Base-by-base conservation (phyloP, 2,329 filamentous ascomycete species). In the Fusarium dlaminii region DNA sequence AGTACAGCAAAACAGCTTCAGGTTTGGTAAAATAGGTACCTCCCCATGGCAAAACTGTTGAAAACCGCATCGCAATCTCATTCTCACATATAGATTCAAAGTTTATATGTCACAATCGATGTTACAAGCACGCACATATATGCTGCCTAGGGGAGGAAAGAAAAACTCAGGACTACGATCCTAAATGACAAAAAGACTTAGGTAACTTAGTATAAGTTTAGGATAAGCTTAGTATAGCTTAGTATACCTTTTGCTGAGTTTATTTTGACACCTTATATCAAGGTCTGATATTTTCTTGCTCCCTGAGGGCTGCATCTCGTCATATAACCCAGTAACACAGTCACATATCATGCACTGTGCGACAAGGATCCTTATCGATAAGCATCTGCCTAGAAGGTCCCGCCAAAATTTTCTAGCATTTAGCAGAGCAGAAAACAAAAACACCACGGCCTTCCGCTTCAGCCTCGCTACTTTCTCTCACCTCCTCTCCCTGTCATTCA, bases 331-430 rank as follows among this genome's bases (percentile, higher is more conserved):
- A 46, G 48, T 42, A 18, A 8, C 37, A 20, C 29, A 6, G 14
- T 12, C 20, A 3, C 12, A 27, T 42, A 24, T 36, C 12, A 17
- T 40, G 29, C 39, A 79, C 76, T 76, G 74, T 78, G 22, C 39
- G 20, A 32, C 45, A 55, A 37, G 18, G 24, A 34, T 63, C 32
- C 67, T 82, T 83, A 83, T 83, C 81, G 81, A 82, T 82, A 80
- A 80, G 30, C 46, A 58, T 39, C 66, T 54, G 18, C 52, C 66
- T 55, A 65, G 37, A 57, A 56, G 70, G 75, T 34, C 77, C 78
- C 74, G 76, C 78, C 78, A 78, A 79, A 80, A 73, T 76, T 79
- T 80, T 80, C 77, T 63, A 63, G 63, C 39, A 58, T 58, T 63
- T 48, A 48, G 27, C 27, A 29, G 45, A 68, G 66, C 63, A 70